Evolutionary conservation across 2,329 filamentous ascomycete genomes (phyloP).

Genomic region (Penicillium glabrum): DNA sequence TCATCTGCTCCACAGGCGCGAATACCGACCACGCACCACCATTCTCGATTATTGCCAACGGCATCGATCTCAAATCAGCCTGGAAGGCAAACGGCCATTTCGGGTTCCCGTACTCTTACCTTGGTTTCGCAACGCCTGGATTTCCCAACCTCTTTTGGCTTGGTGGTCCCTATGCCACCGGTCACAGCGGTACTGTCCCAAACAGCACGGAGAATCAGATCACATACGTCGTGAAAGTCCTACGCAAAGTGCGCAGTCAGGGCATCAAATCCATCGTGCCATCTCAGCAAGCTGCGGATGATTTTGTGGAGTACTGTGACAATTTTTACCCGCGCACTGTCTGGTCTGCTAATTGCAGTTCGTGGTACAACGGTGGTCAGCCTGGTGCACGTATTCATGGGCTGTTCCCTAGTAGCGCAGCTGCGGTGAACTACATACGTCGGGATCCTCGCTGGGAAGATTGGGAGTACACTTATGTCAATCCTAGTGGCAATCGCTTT

Average conservation of each 20-base stretch:
- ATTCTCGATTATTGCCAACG: constrained; percentile 60
- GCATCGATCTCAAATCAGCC: constrained; percentile 53
- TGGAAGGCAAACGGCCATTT: constrained; percentile 59
- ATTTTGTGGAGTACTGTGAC: constrained; percentile 49
- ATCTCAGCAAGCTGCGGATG: constrained; percentile 59
- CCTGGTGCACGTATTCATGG: constrained; percentile 66
- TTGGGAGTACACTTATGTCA: constrained; percentile 54
- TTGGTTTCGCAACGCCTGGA: constrained; percentile 62
- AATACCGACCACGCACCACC: constrained; percentile 60
- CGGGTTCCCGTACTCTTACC: constrained; percentile 67
- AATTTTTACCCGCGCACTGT: constrained; percentile 54
- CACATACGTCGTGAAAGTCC: constrained; percentile 64
- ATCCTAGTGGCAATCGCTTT: constrained; percentile 44
- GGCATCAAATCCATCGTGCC: constrained; percentile 64
- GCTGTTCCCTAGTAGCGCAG: constrained; percentile 68
- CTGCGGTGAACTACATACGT: constrained; percentile 60
- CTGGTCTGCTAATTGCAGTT: constrained; percentile 57
- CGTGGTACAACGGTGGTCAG: constrained; percentile 69
- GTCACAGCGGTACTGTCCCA: constrained; percentile 65
- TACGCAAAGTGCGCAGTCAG: constrained; percentile 66
- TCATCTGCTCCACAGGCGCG: constrained; percentile 69
- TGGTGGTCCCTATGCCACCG: constrained; percentile 60
- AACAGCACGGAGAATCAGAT: constrained; percentile 66
- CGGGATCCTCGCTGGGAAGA: constrained; percentile 61
- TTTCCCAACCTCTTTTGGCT: constrained; percentile 70